Evolutionary conservation across 2,329 filamentous ascomycete genomes (phyloP), one percentile per base, ranked within the genome.

Genomic region (Colletotrichum shisoi): DNA sequence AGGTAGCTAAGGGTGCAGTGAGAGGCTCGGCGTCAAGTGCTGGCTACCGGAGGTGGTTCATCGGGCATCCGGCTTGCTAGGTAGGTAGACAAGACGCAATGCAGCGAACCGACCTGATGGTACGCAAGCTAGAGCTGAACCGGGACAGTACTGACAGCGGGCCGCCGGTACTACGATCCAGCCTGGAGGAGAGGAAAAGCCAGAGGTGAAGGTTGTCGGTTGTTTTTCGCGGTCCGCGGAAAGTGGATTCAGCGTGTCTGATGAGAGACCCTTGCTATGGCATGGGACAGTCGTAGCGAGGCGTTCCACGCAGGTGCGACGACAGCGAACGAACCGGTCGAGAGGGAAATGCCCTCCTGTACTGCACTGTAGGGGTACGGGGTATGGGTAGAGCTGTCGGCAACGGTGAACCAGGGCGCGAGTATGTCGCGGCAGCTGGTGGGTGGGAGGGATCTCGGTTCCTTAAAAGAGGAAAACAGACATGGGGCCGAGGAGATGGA

Each of bases 171-270:
- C 37, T 44, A 37, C 19, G 42, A 57, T 58, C 31, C 37, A 49
- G 31, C 46, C 49, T 34, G 31, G 31, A 34, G 31, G 60, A 49
- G 44, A 52, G 65, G 48, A 45, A 11, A 57, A 44, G 46, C 51
- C 19, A 44, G 42, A 44, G 48, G 42, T 34, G 44, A 42, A 53
- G 39, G 24, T 45, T 15, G 44, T 34, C 21, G 39, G 46, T 27
- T 11, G 21, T 57, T 44, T 24, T 34, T 37, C 48, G 37, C 60
- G 53, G 59, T 34, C 31, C 31, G 31, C 51, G 54, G 21, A 67
- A 42, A 67, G 64, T 64, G 64, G 54, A 21, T 63, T 67, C 53
- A 40, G 40, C 45, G 57, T 54, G 34, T 52, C 48, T 46, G 56
- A 17, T 45, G 31, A 48, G 44, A 24, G 44, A 59, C 45, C 57